Evolutionary conservation across 352 stramenopile genomes (phyloP).

Genomic region (Phytophthora pseudosyringae): DNA sequence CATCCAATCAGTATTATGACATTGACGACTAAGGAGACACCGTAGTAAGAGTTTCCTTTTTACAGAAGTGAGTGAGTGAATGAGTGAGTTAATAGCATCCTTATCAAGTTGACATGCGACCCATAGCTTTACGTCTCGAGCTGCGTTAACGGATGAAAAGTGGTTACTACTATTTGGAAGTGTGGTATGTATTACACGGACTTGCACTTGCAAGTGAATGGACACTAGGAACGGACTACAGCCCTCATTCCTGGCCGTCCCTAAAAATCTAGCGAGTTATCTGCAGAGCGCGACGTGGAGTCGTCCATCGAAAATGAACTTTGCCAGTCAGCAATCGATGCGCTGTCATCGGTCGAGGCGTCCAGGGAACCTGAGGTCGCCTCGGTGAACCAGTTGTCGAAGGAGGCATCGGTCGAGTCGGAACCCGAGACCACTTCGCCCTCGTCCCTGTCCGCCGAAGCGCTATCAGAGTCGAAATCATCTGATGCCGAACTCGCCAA

Average conservation of each 20-base stretch:
- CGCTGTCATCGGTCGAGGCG: constrained; percentile 1
- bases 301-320: constrained; percentile 13
- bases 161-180: no score
- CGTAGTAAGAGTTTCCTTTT: constrained; percentile 6
- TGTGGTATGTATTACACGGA: no score
- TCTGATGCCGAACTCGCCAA: constrained; percentile 3
- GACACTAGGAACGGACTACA: background rate
- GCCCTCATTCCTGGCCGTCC: no score
- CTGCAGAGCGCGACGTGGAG: constrained; percentile 16
- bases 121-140: no score
- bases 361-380: constrained; percentile 5
- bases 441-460: background rate
- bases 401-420: constrained; percentile 8
- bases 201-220: no score
- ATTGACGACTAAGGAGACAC: constrained; percentile 25
- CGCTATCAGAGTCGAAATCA: constrained; percentile 5
- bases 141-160: no score
- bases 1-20: constrained; percentile 30
- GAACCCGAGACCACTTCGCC: background rate
- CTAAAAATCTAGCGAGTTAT: constrained; percentile 20
- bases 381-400: constrained; percentile 9
- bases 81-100: no score
- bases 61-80: constrained; percentile 12
- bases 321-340: constrained; percentile 5
- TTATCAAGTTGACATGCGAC: no score